These are phyloP conservation scores for Vaccinium myrtillus DNA, from an alignment of 148 eudicot species.

Conservation along the genomic window DNA sequence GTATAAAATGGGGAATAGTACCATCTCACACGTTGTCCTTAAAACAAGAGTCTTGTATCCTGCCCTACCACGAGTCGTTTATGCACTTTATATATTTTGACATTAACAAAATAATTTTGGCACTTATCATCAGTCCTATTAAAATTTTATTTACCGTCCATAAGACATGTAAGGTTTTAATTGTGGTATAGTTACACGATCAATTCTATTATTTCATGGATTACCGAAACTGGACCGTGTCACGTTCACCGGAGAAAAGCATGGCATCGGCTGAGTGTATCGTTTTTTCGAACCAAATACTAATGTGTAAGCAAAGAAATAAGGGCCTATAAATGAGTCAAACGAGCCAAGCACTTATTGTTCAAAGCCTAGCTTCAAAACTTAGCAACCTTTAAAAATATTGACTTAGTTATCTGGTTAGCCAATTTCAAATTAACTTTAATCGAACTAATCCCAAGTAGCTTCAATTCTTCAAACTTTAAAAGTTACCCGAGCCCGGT, in stretches of 20 bases:
- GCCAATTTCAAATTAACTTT: neutral
- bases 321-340: neutral
- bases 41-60: neutral
- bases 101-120: too few relatives aligned
- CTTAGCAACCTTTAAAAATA: neutral
- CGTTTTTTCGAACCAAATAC: neutral
- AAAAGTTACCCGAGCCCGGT: neutral
- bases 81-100: too few relatives aligned
- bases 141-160: too few relatives aligned
- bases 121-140: too few relatives aligned
- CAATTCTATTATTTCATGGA: neutral
- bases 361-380: neutral
- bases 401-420: neutral
- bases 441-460: neutral
- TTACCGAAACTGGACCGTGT: neutral
- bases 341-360: too few relatives aligned
- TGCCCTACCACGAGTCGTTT: neutral
- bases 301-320: neutral
- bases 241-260: neutral
- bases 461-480: too few relatives aligned
- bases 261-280: neutral
- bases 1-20: neutral
- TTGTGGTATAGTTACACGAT: too few relatives aligned
- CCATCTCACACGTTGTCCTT: too few relatives aligned
- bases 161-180: too few relatives aligned